Evolutionary conservation across 768 basidiomycete genomes (phyloP).

Genomic region (Termitomyces sp.): DNA sequence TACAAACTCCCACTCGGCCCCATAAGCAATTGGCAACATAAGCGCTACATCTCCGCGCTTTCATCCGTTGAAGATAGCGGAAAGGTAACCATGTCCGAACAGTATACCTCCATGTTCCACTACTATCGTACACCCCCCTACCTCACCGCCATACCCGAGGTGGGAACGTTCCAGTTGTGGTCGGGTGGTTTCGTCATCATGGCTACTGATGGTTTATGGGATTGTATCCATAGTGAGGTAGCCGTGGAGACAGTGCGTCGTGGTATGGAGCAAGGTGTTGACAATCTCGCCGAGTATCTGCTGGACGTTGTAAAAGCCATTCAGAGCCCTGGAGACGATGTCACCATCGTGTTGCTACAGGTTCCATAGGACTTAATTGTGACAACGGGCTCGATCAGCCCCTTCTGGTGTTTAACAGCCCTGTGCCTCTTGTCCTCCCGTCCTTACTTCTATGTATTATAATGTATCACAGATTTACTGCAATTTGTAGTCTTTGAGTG

Average conservation of each 20-base stretch:
- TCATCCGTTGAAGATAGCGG: slow-evolving; percentile 26
- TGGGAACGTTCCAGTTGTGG: slow-evolving; percentile 31
- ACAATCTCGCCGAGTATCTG: slow-evolving; percentile 25
- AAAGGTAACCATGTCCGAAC: slow-evolving; percentile 29
- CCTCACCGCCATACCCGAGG: slow-evolving; percentile 46
- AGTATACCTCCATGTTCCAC: slow-evolving; percentile 30
- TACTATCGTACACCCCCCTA: slow-evolving; percentile 58
- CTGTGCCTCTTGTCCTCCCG: not conserved
- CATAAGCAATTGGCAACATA: slow-evolving; percentile 25
- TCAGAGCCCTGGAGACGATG: slow-evolving; percentile 28
- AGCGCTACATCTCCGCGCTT: slow-evolving; percentile 27
- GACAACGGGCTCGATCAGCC: not conserved
- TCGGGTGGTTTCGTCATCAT: slow-evolving; percentile 41
- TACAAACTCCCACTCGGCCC: slow-evolving; percentile 30
- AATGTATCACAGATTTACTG: not conserved
- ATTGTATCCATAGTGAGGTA: slow-evolving; percentile 43
- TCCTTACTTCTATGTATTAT: not conserved
- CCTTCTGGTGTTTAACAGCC: not conserved
- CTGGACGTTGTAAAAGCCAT: slow-evolving; percentile 19
- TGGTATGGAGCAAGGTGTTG: slow-evolving; percentile 16
- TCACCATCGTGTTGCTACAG: slow-evolving; percentile 27
- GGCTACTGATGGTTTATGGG: slow-evolving; percentile 55
- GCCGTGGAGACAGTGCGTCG: slow-evolving; percentile 35
- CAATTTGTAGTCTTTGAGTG: not conserved
- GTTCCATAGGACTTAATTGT: not conserved